Base-by-base conservation (phyloP, 179 eudicot genomes). In the Gypsophila paniculata region DNA sequence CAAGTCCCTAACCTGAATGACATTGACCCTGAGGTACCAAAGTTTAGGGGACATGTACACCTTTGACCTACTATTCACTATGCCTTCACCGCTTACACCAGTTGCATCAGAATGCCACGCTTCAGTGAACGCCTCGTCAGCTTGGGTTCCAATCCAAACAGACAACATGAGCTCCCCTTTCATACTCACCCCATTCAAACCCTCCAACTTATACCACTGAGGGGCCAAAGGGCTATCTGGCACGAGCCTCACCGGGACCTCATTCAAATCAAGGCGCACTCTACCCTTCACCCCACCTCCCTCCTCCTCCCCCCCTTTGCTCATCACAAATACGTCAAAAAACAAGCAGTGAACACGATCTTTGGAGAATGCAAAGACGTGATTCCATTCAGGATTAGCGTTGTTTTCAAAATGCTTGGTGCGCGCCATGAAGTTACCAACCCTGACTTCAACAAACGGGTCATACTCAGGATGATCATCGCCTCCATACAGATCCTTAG, bases 171-270 rank as follows among this genome's bases (percentile, higher is more conserved):
- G 46, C 49, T 89, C 89, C 0, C 85, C 87, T 22, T 21, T 68
- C 61, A 72, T 73, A 74, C 65, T 18, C 22, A 69, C 74, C 22
- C 78, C 85, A 10, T 63, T 64, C 46, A 5, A 19, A 5, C 74
- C 75, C 58, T 85, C 91, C 75, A 87, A 72, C 70, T 72, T 76
- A 66, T 84, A 87, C 95, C 89, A 87, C 48, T 89, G 85, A 0
- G 91, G 86, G 1, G 95, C 95, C 75, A 89, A 81, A 2, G 89
- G 89, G 69, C 95, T 87, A 70, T 89, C 91, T 0, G 95, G 95
- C 25, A 84, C 88, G 12, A 83, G 85, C 77, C 89, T 61, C 32
- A 68, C 65, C 0, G 95, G 95, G 18, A 65, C 79, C 77, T 89
- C 89, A 51, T 59, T 67, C 21, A 82, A 62, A 60, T 84, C 87